A percentile compares a stretch with the other conserved stretches of the same genome.
Evolutionary conservation across 768 basidiomycete genomes (phyloP).

Genomic region (Boletus patriciae): DNA sequence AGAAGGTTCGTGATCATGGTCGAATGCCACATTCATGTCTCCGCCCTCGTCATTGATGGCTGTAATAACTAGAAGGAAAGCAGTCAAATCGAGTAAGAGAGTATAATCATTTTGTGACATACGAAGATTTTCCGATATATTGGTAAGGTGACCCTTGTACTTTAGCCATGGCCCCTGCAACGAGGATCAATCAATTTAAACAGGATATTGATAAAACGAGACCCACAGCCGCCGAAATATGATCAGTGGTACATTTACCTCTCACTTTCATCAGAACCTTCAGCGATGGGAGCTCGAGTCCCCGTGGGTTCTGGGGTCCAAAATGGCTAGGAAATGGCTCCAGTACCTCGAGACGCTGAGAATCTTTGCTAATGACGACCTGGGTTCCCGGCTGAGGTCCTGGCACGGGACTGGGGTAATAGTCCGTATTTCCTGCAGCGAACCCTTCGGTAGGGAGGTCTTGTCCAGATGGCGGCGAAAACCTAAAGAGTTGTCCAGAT

Average conservation of each 20-base stretch:
- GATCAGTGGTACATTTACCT: constrained; percentile 99
- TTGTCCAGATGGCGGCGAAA: constrained; percentile 79
- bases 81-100: background rate
- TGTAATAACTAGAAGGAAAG: constrained; percentile 68
- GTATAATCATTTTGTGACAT: constrained; percentile 32
- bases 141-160: constrained; percentile 95
- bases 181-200: constrained; percentile 2
- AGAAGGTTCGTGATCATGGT: constrained; percentile 53
- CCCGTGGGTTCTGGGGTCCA: constrained; percentile 44
- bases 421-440: constrained; percentile 66
- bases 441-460: constrained; percentile 86
- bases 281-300: constrained; percentile 75
- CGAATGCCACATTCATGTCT: constrained; percentile 88
- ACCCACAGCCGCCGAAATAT: constrained; percentile 91
- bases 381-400: constrained; percentile 72
- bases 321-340: constrained; percentile 86
- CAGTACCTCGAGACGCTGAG: constrained; percentile 83
- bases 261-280: constrained; percentile 87
- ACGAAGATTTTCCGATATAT: constrained; percentile 95
- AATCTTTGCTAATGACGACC: constrained; percentile 74
- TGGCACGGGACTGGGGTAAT: constrained; percentile 76
- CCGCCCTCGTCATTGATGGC: constrained; percentile 95
- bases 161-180: constrained; percentile 93
- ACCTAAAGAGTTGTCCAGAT: constrained; percentile 79
- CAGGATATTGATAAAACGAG: background rate